Conservation (phyloP, 2,329 filamentous ascomycete genomes). For the Microdochium paspali region DNA sequence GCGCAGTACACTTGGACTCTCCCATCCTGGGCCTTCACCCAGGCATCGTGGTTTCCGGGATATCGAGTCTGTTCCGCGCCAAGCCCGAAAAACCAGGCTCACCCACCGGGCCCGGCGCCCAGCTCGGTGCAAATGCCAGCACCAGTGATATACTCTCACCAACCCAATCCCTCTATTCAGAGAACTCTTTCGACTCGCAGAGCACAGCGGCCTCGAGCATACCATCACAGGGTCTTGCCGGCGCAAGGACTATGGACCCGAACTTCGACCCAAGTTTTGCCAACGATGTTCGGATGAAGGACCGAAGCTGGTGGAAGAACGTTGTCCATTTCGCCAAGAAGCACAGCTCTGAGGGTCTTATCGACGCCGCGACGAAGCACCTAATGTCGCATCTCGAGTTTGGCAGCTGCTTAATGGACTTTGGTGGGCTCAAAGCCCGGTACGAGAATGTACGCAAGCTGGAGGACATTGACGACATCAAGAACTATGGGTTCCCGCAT, state of each 20-base stretch:
- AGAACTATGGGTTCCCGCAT: conserved; percentile 19
- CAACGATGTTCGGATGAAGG: conserved; percentile 63
- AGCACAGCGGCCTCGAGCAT: neutral
- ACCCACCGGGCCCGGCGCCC: neutral
- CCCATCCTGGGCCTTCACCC: conserved; percentile 86
- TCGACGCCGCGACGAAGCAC: conserved; percentile 62
- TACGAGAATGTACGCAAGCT: conserved; percentile 62
- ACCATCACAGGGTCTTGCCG: neutral
- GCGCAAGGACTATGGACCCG: conserved; percentile 33
- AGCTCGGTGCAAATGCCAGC: neutral
- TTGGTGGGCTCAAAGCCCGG: conserved; percentile 55
- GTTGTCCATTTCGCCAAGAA: conserved; percentile 74
- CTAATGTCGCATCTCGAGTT: conserved; percentile 78
- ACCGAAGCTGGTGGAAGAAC: conserved; percentile 59
- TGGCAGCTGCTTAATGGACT: conserved; percentile 72
- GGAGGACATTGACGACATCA: conserved; percentile 58
- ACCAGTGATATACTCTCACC: conserved; percentile 9
- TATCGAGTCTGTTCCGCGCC: conserved; percentile 64
- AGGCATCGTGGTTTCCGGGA: conserved; percentile 72
- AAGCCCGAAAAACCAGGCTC: conserved; percentile 21
- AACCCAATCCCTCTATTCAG: conserved; percentile 9
- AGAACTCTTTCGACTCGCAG: neutral
- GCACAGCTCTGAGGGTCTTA: conserved; percentile 60
- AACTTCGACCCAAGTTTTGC: conserved; percentile 67
- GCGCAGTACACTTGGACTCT: conserved; percentile 74